Evolutionary conservation across 805 yeast species (phyloP), one percentile per base, ranked within the genome.

Genomic region (Brettanomyces custersianus): DNA sequence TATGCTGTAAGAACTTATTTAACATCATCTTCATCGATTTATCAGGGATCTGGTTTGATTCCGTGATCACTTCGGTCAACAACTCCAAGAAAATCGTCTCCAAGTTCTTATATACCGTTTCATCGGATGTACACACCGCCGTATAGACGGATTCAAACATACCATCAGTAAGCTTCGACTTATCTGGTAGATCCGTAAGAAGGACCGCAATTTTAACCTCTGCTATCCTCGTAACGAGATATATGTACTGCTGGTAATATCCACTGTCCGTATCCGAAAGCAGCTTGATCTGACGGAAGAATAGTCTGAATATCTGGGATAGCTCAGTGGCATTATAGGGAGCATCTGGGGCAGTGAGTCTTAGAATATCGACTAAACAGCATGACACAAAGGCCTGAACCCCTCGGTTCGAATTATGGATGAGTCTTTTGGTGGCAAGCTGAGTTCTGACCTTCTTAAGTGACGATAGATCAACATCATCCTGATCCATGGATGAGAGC

Each of bases 321-420:
- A 87, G 62, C 44, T 80, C 78, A 2, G 61, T 43, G 18, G 77
- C 75, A 2, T 81, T 74, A 55, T 70, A 87, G 4, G 96, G 96
- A 5, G 95, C 94, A 52, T 87, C 84, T 0, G 96, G 96, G 1
- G 95, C 96, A 48, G 69, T 80, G 12, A 88, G 55, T 39, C 95
- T 65, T 29, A 87, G 57, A 8, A 88, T 63, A 52, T 87, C 95
- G 5, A 86, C 67, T 6, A 86, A 43, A 43, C 92, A 77, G 49
- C 94, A 80, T 6, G 92, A 77, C 1, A 70, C 70, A 39, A 65
- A 73, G 0, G 88, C 74, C 44, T 77, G 80, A 6, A 87, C 75
- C 4, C 90, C 92, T 3, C 53, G 40, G 49, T 84, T 85, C 33
- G 72, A 66, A 48, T 78, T 80, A 24, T 60, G 63, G 2, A 81